Evolutionary conservation across 2,329 filamentous ascomycete genomes (phyloP).

Genomic region (Xylaria sp.): DNA sequence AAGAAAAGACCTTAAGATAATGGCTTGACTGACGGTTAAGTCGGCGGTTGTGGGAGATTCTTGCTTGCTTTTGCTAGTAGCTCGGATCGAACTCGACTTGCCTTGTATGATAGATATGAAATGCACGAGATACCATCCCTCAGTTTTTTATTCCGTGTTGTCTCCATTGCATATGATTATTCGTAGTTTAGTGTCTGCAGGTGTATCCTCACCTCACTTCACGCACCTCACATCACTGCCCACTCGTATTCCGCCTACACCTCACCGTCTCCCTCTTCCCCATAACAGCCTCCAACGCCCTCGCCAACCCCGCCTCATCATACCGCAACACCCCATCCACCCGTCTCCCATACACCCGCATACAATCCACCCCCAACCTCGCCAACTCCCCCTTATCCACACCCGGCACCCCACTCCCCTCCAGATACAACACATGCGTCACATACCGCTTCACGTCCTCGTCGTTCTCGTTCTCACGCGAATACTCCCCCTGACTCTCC

Average conservation of each 20-base stretch:
- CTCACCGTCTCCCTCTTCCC: constrained; percentile 47
- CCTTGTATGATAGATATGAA: constrained; percentile 28
- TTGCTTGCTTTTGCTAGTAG: too few species aligned
- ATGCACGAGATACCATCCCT: constrained; percentile 18
- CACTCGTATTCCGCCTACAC: constrained; percentile 42
- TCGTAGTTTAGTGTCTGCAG: too few species aligned
- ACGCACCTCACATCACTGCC: constrained; percentile 22
- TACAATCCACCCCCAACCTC: constrained; percentile 67
- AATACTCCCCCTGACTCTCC: constrained; percentile 52
- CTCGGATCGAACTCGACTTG: too few species aligned
- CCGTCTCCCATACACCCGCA: constrained; percentile 69
- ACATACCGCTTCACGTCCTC: constrained; percentile 52
- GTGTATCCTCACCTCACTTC: too few species aligned
- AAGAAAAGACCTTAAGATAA: too few species aligned
- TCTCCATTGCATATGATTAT: not conserved
- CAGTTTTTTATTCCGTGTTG: not conserved
- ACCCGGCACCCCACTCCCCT: constrained; percentile 61
- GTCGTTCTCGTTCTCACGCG: not conserved
- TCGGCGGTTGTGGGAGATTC: too few species aligned
- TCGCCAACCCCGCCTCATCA: constrained; percentile 67
- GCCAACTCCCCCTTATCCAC: constrained; percentile 63
- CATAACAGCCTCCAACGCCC: constrained; percentile 72
- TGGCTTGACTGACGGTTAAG: too few species aligned
- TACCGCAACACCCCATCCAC: constrained; percentile 56
- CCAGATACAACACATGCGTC: constrained; percentile 77